A percentile compares a stretch with the other conserved stretches of the same genome.
phyloP scores from a whole-genome alignment of 106 monocot species.

The Dendrobium catenatum region DNA sequence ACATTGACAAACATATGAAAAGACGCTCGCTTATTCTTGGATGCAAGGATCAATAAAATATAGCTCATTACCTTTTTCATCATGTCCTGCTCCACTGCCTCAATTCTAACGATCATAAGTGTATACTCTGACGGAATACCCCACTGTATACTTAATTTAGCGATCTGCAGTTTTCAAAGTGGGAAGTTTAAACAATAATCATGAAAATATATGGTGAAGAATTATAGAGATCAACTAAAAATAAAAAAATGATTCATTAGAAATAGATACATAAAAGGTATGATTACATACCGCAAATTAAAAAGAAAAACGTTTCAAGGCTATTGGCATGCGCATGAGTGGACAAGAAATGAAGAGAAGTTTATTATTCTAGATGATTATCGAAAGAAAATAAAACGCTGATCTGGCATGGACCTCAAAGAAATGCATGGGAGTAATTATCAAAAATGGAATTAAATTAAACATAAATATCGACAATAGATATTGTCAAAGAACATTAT shows the following conservation, averaged over 20 bases:
- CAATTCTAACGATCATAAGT: slow-evolving; percentile 35
- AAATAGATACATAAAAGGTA: not conserved
- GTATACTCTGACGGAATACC: slow-evolving; percentile 73
- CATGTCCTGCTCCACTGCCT: slow-evolving; percentile 18
- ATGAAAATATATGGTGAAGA: not conserved
- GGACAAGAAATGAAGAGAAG: not conserved
- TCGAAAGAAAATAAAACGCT: not conserved
- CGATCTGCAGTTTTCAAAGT: slow-evolving; percentile 28
- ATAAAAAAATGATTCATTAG: not conserved
- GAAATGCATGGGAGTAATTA: not conserved
- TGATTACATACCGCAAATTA: not conserved
- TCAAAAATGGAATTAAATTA: not conserved
- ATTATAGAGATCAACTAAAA: not conserved
- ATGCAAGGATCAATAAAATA: not conserved
- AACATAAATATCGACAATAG: not conserved
- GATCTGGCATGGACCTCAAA: not conserved
- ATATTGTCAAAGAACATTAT: not conserved
- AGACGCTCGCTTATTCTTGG: not conserved
- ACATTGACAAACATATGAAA: too few relatives aligned
- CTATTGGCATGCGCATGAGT: not conserved
- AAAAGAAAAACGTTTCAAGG: not conserved
- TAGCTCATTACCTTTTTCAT: slow-evolving; percentile 30
- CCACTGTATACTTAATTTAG: slow-evolving; percentile 45
- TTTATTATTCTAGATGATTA: not conserved
- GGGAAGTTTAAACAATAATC: not conserved